Evolutionary conservation across 1,139 yeast species (phyloP), one percentile per base, ranked within the genome.

Genomic region (Pichia sp.): DNA sequence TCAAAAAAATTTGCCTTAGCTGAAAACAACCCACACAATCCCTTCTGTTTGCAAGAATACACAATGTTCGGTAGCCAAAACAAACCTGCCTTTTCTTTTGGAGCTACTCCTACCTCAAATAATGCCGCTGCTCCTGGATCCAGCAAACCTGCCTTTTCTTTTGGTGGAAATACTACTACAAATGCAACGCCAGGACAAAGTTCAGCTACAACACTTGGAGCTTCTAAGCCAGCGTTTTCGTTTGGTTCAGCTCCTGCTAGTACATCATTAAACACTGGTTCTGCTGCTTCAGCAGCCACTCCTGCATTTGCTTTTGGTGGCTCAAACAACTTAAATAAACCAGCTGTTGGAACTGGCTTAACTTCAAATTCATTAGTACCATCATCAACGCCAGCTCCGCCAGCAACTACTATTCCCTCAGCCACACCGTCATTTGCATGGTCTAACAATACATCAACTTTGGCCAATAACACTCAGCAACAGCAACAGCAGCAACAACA

Each of bases 391-490:
- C 23, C 29, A 27, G 16, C 44, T 34, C 26, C 41, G 33, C 31
- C 48, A 37, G 29, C 39, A 40, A 23, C 66, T 81, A 43, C 82
- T 77, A 10, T 64, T 69, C 71, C 55, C 66, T 37, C 33, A 8
- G 41, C 59, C 1, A 72, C 69, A 48, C 75, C 74, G 5, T 66
- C 73, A 2, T 70, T 70, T 59, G 67, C 72, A 3, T 70, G 74
- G 74, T 65, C 73, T 4, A 37, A 43, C 9, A 34, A 7, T 11
- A 62, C 62, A 41, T 39, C 37, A 23, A 59, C 23, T 16, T 16
- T 16, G 23, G 23, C 23, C 23, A 16, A 16, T 16, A 16, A 16
- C 23, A 16, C 23, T 16, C 16, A 37, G 34, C 29, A 33, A 27
- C 16, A 23, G 2, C 23, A 16, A 16, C 23, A 16, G 2, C 60